phyloP scores from a whole-genome alignment of 1,139 yeast genomes.

The Pneumocystis oryctolagi region DNA sequence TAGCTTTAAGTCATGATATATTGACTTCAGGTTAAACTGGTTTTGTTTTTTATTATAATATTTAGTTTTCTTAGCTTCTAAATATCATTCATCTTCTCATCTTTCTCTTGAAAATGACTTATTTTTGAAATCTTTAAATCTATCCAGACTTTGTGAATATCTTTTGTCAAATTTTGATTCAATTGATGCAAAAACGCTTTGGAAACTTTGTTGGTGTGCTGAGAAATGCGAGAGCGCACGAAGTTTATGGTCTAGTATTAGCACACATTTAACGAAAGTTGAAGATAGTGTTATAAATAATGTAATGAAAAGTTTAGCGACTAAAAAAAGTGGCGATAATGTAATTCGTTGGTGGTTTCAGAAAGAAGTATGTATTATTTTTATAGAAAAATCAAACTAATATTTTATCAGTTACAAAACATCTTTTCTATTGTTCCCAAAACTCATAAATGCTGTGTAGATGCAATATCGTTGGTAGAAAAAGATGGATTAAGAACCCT shows the following conservation, averaged over 20 bases:
- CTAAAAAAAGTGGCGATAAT: slow-evolving; percentile 6
- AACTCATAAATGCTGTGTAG: slow-evolving; percentile 9
- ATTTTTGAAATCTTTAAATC: slow-evolving; percentile 28
- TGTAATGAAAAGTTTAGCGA: slow-evolving; percentile 6
- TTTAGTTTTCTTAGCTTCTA: not conserved
- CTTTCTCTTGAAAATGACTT: slow-evolving; percentile 29
- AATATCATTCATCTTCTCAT: not conserved
- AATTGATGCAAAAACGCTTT: slow-evolving; percentile 24
- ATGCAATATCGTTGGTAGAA: slow-evolving; percentile 9
- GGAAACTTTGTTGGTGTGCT: slow-evolving; percentile 32
- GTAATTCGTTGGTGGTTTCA: slow-evolving; percentile 13
- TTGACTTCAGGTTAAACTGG: not conserved
- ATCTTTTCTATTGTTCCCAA: slow-evolving; percentile 14
- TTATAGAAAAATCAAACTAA: not conserved
- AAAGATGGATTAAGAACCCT: slow-evolving; percentile 5
- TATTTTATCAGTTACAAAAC: slow-evolving; percentile 2
- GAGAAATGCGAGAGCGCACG: slow-evolving; percentile 47
- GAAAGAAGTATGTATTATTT: not conserved
- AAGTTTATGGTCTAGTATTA: slow-evolving; percentile 34
- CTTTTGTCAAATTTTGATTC: slow-evolving; percentile 34
- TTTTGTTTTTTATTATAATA: not conserved
- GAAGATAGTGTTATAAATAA: slow-evolving; percentile 8
- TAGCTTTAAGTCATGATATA: slow-evolving; percentile 3
- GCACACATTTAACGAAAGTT: slow-evolving; percentile 12
- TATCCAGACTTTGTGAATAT: slow-evolving; percentile 34